Base-by-base conservation (phyloP, 2,329 filamentous ascomycete species). In the Penicillium capsulatum region DNA sequence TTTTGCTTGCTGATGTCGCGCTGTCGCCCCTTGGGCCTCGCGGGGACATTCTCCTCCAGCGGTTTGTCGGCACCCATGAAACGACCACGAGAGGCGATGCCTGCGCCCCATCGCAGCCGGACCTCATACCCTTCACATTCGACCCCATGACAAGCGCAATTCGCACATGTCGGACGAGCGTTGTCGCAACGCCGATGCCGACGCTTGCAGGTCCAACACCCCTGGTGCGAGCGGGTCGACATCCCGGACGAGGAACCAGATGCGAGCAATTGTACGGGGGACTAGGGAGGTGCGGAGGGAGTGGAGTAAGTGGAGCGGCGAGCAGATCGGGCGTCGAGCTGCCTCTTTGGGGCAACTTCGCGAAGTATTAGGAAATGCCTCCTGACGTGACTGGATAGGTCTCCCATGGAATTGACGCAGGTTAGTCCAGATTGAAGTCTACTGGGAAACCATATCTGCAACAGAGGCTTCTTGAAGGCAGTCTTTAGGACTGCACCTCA, bases 171-270 rank as follows among this genome's bases (percentile, higher is more conserved):
- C 3, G 59, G 59, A 3, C 50, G 55, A 6, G 44, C 22, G 6
- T 50, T 48, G 32, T 63, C 59, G 41, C 59, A 63, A 31, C 55
- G 53, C 3, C 59, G 51, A 2, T 53, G 55, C 10, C 47, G 47
- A 10, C 42, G 35, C 41, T 63, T 63, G 39, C 59, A 63, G 3
- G 58, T 61, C 58, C 58, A 60, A 17, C 58, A 60, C 2, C 58
- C 55, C 7, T 52, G 41, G 31, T 53, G 45, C 10, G 55, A 57
- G 15, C 59, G 57, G 40, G 57, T 59, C 55, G 54, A 55, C 58
- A 61, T 60, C 19, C 57, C 47, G 35, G 38, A 50, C 6, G n/a
- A 44, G 48, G 10, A 15, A 11, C n/a, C 17, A 17, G 30, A 30
- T n/a, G n/a, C n/a, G n/a, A n/a, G n/a, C n/a, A n/a, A n/a, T n/a